A percentile compares a stretch with the other conserved stretches of the same genome.
phyloP scores from a whole-genome alignment of 768 basidiomycete species.

The Suillus spraguei region DNA sequence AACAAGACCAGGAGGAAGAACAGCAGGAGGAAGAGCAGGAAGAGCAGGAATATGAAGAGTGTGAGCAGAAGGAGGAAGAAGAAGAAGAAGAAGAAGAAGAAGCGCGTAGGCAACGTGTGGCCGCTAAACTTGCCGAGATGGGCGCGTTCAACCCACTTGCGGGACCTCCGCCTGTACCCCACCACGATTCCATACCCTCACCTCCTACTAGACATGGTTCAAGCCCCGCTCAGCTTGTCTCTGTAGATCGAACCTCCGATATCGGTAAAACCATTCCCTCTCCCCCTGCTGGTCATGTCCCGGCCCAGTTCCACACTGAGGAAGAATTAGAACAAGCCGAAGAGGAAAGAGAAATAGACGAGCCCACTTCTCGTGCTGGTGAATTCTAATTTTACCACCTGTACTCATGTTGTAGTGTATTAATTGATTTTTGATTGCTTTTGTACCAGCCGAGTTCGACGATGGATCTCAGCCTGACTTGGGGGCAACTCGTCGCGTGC shows the following conservation, averaged over 20 bases:
- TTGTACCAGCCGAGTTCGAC: slow-evolving; percentile 10
- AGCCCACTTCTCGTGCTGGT: slow-evolving; percentile 36
- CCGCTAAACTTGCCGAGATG: slow-evolving; percentile 61
- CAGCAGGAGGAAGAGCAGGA: slow-evolving; percentile 15
- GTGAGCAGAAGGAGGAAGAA: slow-evolving; percentile 7
- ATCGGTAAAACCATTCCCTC: slow-evolving; percentile 22
- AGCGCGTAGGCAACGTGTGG: slow-evolving; percentile 56
- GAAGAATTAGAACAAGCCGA: slow-evolving; percentile 19
- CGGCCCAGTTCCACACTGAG: slow-evolving; percentile 19
- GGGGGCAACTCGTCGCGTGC: slow-evolving; percentile 5
- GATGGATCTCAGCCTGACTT: slow-evolving; percentile 11
- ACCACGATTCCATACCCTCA: slow-evolving; percentile 14
- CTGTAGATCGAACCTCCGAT: slow-evolving; percentile 15
- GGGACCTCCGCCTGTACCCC: slow-evolving; percentile 31
- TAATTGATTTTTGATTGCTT: slow-evolving; percentile 25
- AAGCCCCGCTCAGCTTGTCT: slow-evolving; percentile 14
- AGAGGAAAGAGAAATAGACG: slow-evolving; percentile 19
- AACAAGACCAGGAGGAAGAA: slow-evolving; percentile 15
- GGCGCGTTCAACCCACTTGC: slow-evolving; percentile 62
- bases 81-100: slow-evolving; percentile 58
- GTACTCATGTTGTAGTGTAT: slow-evolving; percentile 22
- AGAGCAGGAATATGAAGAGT: slow-evolving; percentile 14
- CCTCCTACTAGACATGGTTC: slow-evolving; percentile 3
- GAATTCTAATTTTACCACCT: slow-evolving; percentile 40
- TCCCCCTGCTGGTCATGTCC: slow-evolving; percentile 13